Evolutionary conservation across 805 yeast genomes (phyloP), one percentile per base, ranked within the genome.

Genomic region (Metschnikowia similis): DNA sequence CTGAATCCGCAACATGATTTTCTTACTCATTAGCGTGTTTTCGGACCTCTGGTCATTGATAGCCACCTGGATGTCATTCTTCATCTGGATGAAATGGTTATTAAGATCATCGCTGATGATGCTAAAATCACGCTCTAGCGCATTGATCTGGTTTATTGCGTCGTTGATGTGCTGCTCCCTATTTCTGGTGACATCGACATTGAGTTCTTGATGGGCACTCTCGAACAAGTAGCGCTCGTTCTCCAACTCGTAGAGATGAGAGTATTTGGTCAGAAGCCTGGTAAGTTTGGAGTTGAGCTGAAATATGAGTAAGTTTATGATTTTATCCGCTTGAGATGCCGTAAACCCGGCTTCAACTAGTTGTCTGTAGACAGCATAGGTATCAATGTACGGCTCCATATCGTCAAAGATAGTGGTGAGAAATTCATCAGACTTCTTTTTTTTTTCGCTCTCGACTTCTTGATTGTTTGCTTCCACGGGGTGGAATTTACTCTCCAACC

Each of bases 191-290:
- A 90, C 80, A 58, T 90, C 96, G 41, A 86, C 88, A 44, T 85
- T 69, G 35, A 92, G 68, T 65, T 92, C 98, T 48, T 91, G 85
- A 53, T 89, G 89, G 0, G 97, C 96, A 31, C 97, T 95, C 63
- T 90, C 92, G 65, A 89, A 91, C 11, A 94, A 69, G 62, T 92
- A 94, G 21, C 82, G 79, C 59, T 92, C 97, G 60, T 91, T 92
- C 55, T 91, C 96, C 13, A 89, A 69, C 57, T 89, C 96, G 53
- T 82, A 81, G 28, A 68, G 67, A 21, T 80, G 82, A 4, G 79
- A 68, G 62, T 78, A 81, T 50, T 71, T 72, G 4, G 68, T 64
- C 42, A 75, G 72, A 34, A 84, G 67, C 63, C 71, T 72, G 27
- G 69, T 56, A 41, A 74, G 61, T 53, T 74, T 73, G n/a, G 65